Conservation (phyloP, 2,329 filamentous ascomycete genomes). For the Dryadomyces quercivorus region DNA sequence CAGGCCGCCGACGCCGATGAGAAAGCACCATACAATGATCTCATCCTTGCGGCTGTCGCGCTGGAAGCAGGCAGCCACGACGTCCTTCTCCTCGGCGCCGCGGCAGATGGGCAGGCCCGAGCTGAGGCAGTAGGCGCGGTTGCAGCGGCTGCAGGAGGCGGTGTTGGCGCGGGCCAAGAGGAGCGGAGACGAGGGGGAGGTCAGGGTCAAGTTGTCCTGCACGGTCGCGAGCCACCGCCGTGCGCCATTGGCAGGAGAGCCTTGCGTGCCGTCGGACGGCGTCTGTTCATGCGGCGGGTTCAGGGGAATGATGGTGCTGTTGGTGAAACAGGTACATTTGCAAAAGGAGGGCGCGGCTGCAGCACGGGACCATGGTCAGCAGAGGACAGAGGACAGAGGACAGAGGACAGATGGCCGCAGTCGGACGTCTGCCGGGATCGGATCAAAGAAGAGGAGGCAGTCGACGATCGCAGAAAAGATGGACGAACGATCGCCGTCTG, state of each 20-base stretch:
- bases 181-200: not conserved
- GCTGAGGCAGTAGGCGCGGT: conserved; percentile 52
- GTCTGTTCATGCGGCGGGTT: conserved; percentile 28
- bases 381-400: not conserved
- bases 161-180: conserved; percentile 22
- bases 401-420: not conserved
- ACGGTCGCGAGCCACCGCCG: not conserved
- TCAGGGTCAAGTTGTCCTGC: not conserved
- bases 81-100: conserved; percentile 47
- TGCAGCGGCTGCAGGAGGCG: conserved; percentile 47
- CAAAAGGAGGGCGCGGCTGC: conserved; percentile 51
- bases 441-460: not conserved
- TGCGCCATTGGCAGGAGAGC: not conserved
- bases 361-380: not conserved
- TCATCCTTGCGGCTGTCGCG: conserved; percentile 55
- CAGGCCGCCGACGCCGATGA: conserved; percentile 44
- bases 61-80: conserved; percentile 53
- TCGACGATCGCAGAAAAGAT: not conserved
- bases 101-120: conserved; percentile 50
- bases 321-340: conserved; percentile 60
- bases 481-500: not conserved
- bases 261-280: conserved; percentile 12
- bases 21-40: conserved; percentile 54
- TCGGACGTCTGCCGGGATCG: too few species aligned
- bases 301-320: conserved; percentile 54